These are phyloP conservation scores for Psophocarpus tetragonolobus DNA, from an alignment of 306 rosid species.

Conservation along the genomic window DNA sequence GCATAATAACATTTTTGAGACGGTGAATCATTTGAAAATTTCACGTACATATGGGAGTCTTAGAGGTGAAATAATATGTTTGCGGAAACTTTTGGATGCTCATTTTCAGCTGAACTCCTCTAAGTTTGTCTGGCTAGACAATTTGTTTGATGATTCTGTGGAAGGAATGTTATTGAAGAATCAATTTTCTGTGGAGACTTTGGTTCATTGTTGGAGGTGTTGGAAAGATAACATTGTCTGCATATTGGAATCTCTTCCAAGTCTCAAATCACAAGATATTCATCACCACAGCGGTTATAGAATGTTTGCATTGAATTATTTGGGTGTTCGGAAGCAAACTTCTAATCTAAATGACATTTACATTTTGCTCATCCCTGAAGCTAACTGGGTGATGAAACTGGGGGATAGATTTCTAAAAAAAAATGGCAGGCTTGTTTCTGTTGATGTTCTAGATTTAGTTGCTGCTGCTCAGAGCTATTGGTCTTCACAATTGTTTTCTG, in stretches of 20 bases:
- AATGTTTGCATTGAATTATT: constrained; percentile 53
- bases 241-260: constrained; percentile 43
- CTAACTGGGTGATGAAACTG: constrained; percentile 55
- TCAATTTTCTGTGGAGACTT: constrained; percentile 53
- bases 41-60: constrained; percentile 42
- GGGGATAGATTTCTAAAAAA: constrained; percentile 35
- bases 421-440: constrained; percentile 44
- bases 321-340: constrained; percentile 54
- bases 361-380: constrained; percentile 55
- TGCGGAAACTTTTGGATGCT: constrained; percentile 60
- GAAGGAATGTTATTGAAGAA: constrained; percentile 36
- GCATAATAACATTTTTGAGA: constrained; percentile 6
- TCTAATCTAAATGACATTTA: constrained; percentile 29
- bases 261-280: constrained; percentile 37
- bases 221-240: constrained; percentile 58
- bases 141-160: constrained; percentile 30
- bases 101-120: constrained; percentile 48
- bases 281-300: constrained; percentile 33
- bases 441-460: constrained; percentile 41
- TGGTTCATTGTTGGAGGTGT: constrained; percentile 65
- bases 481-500: constrained; percentile 47
- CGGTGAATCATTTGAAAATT: constrained; percentile 39
- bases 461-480: constrained; percentile 52
- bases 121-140: constrained; percentile 49
- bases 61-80: constrained; percentile 56